phyloP scores from a whole-genome alignment of 768 basidiomycete genomes.

The Lactarius sanguifluus region DNA sequence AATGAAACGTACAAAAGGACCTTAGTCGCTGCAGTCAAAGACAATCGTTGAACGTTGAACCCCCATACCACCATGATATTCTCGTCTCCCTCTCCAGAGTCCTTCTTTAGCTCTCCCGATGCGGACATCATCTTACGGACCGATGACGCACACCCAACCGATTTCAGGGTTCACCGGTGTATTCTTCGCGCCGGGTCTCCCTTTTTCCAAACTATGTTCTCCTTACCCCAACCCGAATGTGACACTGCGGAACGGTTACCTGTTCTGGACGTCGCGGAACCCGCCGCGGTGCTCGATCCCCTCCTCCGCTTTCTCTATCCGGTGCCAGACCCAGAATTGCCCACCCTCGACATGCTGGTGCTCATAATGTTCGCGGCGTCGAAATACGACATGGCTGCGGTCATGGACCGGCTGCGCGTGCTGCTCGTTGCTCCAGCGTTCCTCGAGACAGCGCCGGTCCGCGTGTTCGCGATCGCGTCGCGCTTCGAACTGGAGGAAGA shows the following conservation, averaged over 20 bases:
- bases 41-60: not conserved
- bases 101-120: slow-evolving; percentile 44
- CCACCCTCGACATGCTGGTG: slow-evolving; percentile 53
- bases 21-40: not conserved
- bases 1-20: slow-evolving; percentile 18
- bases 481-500: slow-evolving; percentile 65
- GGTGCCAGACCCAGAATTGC: slow-evolving; percentile 51
- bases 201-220: slow-evolving; percentile 69
- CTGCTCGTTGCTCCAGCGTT: slow-evolving; percentile 53
- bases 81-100: slow-evolving; percentile 20
- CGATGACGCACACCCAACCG: slow-evolving; percentile 36
- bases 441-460: slow-evolving; percentile 48
- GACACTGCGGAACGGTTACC: slow-evolving; percentile 38
- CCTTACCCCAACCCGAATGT: slow-evolving; percentile 53
- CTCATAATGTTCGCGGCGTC: slow-evolving; percentile 51
- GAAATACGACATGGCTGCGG: slow-evolving; percentile 62
- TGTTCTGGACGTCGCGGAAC: slow-evolving; percentile 57
- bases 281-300: slow-evolving; percentile 43
- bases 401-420: slow-evolving; percentile 49
- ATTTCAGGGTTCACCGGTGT: slow-evolving; percentile 61
- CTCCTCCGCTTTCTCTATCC: slow-evolving; percentile 66
- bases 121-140: slow-evolving; percentile 57
- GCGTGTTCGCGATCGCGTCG: slow-evolving; percentile 71
- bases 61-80: slow-evolving; percentile 9
- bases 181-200: slow-evolving; percentile 63